Percentiles rank a stretch among this genome's conserved stretches.
Evolutionary conservation across 352 stramenopile genomes (phyloP).

Genomic region (Globisporangium uncinulatum): DNA sequence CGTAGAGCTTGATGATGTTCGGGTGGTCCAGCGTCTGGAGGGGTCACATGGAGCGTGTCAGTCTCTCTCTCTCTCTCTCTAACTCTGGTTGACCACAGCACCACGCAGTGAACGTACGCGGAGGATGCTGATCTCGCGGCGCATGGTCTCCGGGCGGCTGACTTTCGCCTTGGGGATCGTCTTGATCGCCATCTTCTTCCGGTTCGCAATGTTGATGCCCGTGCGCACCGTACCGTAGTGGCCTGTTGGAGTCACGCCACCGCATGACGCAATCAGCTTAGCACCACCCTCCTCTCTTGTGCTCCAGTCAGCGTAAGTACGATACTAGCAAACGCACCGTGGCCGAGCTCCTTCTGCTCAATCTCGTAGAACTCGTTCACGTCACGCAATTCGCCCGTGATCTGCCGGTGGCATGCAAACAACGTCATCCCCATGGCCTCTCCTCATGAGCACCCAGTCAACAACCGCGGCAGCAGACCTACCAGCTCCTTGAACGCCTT

Average conservation of each 20-base stretch:
- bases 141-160: constrained; percentile 93
- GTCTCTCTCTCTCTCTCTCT: background rate
- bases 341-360: constrained; percentile 84
- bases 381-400: constrained; percentile 76
- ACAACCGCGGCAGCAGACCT: constrained; percentile 2
- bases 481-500: constrained; percentile 73
- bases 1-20: constrained; percentile 98
- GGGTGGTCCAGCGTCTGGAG: constrained; percentile 87
- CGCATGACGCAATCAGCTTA: background rate
- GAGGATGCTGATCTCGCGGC: constrained; percentile 90
- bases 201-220: constrained; percentile 90
- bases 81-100: background rate
- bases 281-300: too few relatives aligned
- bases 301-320: background rate
- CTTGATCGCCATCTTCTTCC: constrained; percentile 97
- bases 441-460: too few relatives aligned
- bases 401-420: constrained; percentile 26
- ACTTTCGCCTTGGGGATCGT: constrained; percentile 98
- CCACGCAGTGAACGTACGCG: constrained; percentile 29
- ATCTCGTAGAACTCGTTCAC: constrained; percentile 86
- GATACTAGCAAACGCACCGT: constrained; percentile 25
- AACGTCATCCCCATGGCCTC: too few relatives aligned
- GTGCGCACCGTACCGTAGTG: constrained; percentile 98
- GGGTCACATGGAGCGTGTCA: background rate
- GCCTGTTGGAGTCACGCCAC: constrained; percentile 22